Percentiles rank a stretch among this genome's conserved stretches.
Conservation (phyloP, 345 rosid genomes). For the Trapa bicornis region DNA sequence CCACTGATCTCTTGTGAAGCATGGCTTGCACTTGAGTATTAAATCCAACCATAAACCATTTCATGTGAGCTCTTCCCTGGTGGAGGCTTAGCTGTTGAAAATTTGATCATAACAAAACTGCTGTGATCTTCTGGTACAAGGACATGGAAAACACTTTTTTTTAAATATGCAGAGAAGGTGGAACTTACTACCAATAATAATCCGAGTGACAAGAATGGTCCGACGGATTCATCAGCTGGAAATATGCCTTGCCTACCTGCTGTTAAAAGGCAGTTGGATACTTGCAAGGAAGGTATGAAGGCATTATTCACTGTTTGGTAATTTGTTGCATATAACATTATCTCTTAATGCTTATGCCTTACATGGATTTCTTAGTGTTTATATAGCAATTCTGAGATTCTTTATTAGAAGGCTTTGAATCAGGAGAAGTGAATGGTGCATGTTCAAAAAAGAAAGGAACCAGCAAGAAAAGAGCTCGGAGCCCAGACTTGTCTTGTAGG, state of each 20-base stretch:
- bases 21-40: neutral
- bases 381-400: neutral
- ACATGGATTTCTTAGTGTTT: neutral
- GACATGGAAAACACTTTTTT: conserved; percentile 6
- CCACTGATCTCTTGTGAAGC: neutral
- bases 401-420: neutral
- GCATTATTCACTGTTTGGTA: neutral
- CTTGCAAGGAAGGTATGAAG: conserved; percentile 33
- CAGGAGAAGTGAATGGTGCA: neutral
- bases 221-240: conserved; percentile 13
- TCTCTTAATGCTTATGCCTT: neutral
- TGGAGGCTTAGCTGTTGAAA: neutral
- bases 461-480: conserved; percentile 45
- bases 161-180: conserved; percentile 19
- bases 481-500: conserved; percentile 30
- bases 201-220: conserved; percentile 16
- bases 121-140: neutral
- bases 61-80: neutral
- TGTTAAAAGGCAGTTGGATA: conserved; percentile 37
- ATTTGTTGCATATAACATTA: neutral
- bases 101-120: neutral
- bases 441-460: conserved; percentile 28
- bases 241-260: conserved; percentile 21
- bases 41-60: too few species aligned
- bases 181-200: conserved; percentile 13